These are phyloP conservation scores for Stentor roeselii DNA, from an alignment of 73 alveolate genomes.

Conservation along the genomic window DNA sequence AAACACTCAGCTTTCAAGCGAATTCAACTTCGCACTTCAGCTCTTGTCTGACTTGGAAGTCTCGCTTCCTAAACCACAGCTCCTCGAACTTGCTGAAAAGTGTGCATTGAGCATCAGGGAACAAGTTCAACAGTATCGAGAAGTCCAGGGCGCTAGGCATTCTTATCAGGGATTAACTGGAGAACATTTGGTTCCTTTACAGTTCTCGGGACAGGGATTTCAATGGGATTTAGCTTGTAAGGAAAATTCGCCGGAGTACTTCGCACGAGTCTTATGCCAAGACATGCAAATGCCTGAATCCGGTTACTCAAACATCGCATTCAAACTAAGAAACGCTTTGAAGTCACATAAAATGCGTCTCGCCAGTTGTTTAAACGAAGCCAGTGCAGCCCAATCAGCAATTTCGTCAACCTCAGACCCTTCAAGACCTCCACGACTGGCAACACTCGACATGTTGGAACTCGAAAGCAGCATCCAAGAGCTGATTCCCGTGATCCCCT, in stretches of 20 bases:
- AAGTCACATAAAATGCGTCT: conserved; percentile 10
- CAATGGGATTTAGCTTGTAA: conserved; percentile 27
- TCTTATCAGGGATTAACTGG: conserved; percentile 5
- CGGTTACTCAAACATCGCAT: background rate
- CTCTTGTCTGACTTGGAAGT: background rate
- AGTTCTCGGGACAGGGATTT: conserved; percentile 23
- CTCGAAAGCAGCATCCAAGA: conserved; percentile 2
- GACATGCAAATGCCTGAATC: conserved; percentile 4
- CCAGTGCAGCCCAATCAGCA: background rate
- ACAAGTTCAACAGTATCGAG: conserved; percentile 23
- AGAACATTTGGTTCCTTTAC: conserved; percentile 15
- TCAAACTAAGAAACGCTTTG: conserved; percentile 5
- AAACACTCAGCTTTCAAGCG: background rate
- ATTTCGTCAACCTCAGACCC: background rate
- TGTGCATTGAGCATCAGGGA: conserved; percentile 19
- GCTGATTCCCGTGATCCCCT: background rate
- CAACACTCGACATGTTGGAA: conserved; percentile 1
- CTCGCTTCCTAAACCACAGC: background rate
- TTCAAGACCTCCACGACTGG: too few species aligned
- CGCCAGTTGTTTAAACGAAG: background rate
- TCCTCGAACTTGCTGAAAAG: background rate
- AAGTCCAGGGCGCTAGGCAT: background rate
- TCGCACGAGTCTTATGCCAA: conserved; percentile 18
- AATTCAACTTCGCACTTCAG: background rate
- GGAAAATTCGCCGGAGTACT: conserved; percentile 9